A percentile compares a stretch with the other conserved stretches of the same genome.
Conservation (phyloP, 345 rosid species). For the Citrus australasica region DNA sequence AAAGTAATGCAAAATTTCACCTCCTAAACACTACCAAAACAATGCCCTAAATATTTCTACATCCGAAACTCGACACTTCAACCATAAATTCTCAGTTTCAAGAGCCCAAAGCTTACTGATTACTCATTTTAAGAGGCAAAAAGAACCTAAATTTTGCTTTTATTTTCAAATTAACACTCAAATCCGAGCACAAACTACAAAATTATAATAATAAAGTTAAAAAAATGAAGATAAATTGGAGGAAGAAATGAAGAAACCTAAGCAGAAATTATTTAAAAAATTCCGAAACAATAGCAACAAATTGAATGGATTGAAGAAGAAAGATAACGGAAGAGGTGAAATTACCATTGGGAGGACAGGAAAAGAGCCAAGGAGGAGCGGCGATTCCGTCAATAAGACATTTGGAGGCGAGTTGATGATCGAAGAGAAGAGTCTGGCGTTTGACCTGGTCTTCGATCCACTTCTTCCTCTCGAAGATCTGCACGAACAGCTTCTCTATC, state of each 20-base stretch:
- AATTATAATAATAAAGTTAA: neutral
- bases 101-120: neutral
- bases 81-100: neutral
- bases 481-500: constrained; percentile 55
- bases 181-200: neutral
- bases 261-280: neutral
- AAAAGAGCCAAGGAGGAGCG: constrained; percentile 72
- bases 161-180: neutral
- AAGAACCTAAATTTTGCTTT: neutral
- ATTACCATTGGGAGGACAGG: constrained; percentile 35
- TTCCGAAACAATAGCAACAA: neutral
- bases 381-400: constrained; percentile 62
- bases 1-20: neutral
- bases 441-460: constrained; percentile 50
- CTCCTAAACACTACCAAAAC: neutral
- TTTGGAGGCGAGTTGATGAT: constrained; percentile 64
- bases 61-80: neutral
- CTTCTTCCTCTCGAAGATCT: constrained; percentile 71
- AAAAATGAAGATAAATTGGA: neutral
- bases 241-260: neutral
- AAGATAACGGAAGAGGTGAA: neutral
- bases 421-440: constrained; percentile 61
- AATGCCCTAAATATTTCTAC: neutral
- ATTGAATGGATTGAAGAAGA: neutral
- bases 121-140: neutral